Evolutionary conservation across 1,139 yeast species (phyloP), one percentile per base, ranked within the genome.

Genomic region (Blastobotrys indianensis): DNA sequence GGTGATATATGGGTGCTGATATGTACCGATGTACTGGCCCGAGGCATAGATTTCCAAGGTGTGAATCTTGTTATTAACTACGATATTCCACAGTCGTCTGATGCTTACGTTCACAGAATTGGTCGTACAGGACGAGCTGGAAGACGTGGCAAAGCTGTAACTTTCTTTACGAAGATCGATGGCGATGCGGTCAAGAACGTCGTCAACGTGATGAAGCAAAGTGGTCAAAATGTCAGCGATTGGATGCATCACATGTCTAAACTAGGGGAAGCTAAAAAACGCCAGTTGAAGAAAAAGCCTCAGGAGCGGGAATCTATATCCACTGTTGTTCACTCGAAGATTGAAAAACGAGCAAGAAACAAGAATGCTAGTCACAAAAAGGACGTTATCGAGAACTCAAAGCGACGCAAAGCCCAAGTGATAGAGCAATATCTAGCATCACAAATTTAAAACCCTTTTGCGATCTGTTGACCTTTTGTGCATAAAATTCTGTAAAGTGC

Each of bases 91-190:
- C 87, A 82, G 58, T 78, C 85, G 43, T 87, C 97, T 0, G 97
- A 92, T 65, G 83, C 96, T 0, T 94, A 94, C 64, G 96, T 94
- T 38, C 99, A 94, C 66, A 79, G 99, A 69, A 87, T 94, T 58
- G 99, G 99, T 65, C 84, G 99, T 73, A 92, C 98, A 1, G 99
- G 98, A 54, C 82, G 99, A 73, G 96, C 92, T 42, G 96, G 96
- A 1, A 79, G 84, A 54, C 60, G 69, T 2, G 98, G 98, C 51
- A 76, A 75, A 56, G 97, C 98, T 0, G 79, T 92, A 20, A 94
- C 98, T 0, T 83, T 90, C 55, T 94, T 85, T 70, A 88, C 98
- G 20, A 90, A 88, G 62, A 95, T 86, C 52, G 99, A 94, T 62
- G 70, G 77, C 10, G 67, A 75, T 47, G 79, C 86, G 2, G 75